Conservation (phyloP, 2,329 filamentous ascomycete genomes). For the Coniella vitis region DNA sequence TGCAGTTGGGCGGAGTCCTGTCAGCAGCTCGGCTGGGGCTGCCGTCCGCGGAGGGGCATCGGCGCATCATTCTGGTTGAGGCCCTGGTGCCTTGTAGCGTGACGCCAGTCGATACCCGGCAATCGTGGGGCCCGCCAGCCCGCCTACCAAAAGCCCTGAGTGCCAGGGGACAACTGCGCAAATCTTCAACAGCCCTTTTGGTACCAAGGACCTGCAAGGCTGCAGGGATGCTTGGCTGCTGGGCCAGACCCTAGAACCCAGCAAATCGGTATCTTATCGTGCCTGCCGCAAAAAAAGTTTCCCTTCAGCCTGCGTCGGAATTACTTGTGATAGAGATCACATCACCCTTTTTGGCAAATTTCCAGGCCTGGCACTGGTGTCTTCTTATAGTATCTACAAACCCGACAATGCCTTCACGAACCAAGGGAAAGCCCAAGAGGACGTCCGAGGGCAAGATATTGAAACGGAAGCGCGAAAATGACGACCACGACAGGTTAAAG, state of each 20-base stretch:
- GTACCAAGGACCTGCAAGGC: background rate
- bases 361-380: background rate
- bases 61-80: background rate
- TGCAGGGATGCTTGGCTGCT: background rate
- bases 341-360: background rate
- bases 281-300: conserved; percentile 5
- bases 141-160: too few relatives aligned
- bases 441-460: conserved; percentile 15
- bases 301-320: background rate
- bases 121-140: too few relatives aligned
- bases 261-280: conserved; percentile 6
- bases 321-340: background rate
- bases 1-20: too few relatives aligned
- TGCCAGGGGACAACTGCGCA: too few relatives aligned
- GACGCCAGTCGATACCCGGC: too few relatives aligned
- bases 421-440: conserved; percentile 8
- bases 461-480: conserved; percentile 21
- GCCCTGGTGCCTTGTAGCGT: too few relatives aligned
- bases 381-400: background rate
- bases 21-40: background rate
- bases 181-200: too few relatives aligned
- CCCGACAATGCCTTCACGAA: conserved; percentile 8
- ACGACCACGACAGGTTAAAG: conserved; percentile 23
- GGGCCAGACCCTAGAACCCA: too few relatives aligned
- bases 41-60: background rate